Evolutionary conservation across 495 filamentous ascomycete genomes (phyloP), one percentile per base, ranked within the genome.

Genomic region (Niebla homalea): DNA sequence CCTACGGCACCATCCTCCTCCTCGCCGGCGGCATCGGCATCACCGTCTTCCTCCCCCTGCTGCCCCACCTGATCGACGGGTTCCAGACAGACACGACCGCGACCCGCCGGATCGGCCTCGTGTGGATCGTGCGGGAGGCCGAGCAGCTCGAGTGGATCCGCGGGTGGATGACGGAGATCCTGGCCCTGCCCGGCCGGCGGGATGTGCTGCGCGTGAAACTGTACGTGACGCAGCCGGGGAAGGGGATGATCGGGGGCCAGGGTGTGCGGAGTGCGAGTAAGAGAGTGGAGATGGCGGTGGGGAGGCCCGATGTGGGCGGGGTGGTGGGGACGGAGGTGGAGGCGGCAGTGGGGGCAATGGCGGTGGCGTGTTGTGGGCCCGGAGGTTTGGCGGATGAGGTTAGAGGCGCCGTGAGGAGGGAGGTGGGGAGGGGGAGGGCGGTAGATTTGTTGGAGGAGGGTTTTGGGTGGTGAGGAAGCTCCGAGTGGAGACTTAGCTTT

Each of bases 11-110:
- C 37, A 79, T 81, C 36, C 74, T 98, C 50, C 80, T 98, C 54
- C 87, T 96, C 58, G 88, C 89, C 41, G 92, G 88, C 52, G 87
- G 90, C 49, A 83, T 89, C 11, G 92, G 92, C 48, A 96, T 98
- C 67, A 94, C 92, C 0, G 89, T 96, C 63, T 85, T 92, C 62
- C 78, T 97, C 20, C 84, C 86, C n/a, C 89, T 88, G 60, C 70
- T 95, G 32, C 84, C 81, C 25, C 83, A 87, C 44, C 72, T 97
- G 8, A 76, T 96, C 49, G 67, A 79, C 20, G 83, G 80, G 12
- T 85, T 79, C 67, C 77, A 78, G 50, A 73, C 83, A 5, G 78
- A 82, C 46, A 88, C 77, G 15, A 78, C 84, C 35, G 89, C 89
- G 2, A 85, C 86, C 5, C 83, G 89, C 46, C 79, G 79, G 35